Evolutionary conservation across 2,329 filamentous ascomycete genomes (phyloP).

Genomic region (Aspergillus arachidicola): DNA sequence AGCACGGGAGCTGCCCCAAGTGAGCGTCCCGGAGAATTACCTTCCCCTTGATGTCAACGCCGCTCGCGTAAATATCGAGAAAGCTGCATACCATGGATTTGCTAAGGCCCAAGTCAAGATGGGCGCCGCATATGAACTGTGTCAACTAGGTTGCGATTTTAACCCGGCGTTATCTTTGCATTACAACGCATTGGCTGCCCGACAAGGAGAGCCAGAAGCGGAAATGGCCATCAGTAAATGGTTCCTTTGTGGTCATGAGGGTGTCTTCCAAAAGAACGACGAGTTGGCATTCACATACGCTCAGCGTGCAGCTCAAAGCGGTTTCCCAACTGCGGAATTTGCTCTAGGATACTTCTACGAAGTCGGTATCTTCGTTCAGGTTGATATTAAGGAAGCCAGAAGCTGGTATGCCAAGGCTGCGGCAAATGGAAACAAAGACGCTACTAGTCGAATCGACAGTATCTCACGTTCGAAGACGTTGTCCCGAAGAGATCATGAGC

Average conservation of each 20-base stretch:
- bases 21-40: conserved; percentile 72
- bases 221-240: conserved; percentile 97
- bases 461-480: conserved; percentile 80
- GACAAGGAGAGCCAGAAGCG: conserved; percentile 89
- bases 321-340: conserved; percentile 89
- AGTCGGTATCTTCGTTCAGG: conserved; percentile 88
- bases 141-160: conserved; percentile 91
- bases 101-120: conserved; percentile 96
- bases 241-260: conserved; percentile 95
- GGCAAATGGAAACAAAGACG: conserved; percentile 89
- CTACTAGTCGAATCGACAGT: conserved; percentile 76
- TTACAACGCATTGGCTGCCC: conserved; percentile 90
- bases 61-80: conserved; percentile 88
- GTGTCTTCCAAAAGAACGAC: conserved; percentile 92
- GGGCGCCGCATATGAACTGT: conserved; percentile 93
- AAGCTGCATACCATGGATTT: conserved; percentile 93
- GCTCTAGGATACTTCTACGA: conserved; percentile 97
- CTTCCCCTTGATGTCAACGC: conserved; percentile 71
- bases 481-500: conserved; percentile 89
- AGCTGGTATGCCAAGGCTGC: conserved; percentile 90
- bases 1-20: conserved; percentile 86
- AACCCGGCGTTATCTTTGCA: conserved; percentile 89
- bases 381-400: conserved; percentile 78
- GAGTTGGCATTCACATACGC: conserved; percentile 90
- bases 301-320: conserved; percentile 77